phyloP scores from a whole-genome alignment of 805 yeast species.

The Metschnikowia cerradonensis region DNA sequence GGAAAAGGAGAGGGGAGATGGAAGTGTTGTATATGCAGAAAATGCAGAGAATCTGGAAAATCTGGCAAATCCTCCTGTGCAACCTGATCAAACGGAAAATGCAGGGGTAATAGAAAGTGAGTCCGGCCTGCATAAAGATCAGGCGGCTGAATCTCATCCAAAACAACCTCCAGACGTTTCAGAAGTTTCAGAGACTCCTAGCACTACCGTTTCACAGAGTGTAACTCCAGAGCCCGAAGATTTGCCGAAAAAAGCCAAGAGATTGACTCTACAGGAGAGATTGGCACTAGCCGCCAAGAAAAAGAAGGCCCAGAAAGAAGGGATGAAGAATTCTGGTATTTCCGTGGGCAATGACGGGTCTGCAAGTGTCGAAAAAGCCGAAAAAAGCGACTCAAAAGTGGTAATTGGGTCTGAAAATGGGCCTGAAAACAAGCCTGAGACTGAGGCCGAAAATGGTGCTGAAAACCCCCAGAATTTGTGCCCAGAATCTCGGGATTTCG shows the following conservation, averaged over 20 bases:
- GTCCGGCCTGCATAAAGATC: too few relatives aligned
- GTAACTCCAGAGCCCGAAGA: not conserved
- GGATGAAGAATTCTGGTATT: not conserved
- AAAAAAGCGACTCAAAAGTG: not conserved
- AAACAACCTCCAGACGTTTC: too few relatives aligned
- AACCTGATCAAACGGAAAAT: too few relatives aligned
- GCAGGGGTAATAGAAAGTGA: too few relatives aligned
- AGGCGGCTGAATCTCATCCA: too few relatives aligned
- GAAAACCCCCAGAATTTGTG: not conserved
- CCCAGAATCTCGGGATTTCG: not conserved
- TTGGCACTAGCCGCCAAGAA: conserved; percentile 74
- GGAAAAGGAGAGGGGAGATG: too few relatives aligned
- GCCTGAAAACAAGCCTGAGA: not conserved
- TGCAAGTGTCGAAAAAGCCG: not conserved
- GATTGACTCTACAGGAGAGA: conserved; percentile 79
- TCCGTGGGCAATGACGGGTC: not conserved
- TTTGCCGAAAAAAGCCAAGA: conserved; percentile 39
- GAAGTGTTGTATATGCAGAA: too few relatives aligned
- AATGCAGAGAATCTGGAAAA: too few relatives aligned
- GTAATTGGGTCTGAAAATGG: not conserved
- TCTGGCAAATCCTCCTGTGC: too few relatives aligned
- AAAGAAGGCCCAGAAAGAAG: conserved; percentile 18
- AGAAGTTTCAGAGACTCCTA: too few relatives aligned
- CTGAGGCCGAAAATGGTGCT: not conserved
- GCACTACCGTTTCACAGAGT: too few relatives aligned